These are phyloP conservation scores for Naegleria lovaniensis DNA, from an alignment of 208 protist genomes.

Conservation along the genomic window DNA sequence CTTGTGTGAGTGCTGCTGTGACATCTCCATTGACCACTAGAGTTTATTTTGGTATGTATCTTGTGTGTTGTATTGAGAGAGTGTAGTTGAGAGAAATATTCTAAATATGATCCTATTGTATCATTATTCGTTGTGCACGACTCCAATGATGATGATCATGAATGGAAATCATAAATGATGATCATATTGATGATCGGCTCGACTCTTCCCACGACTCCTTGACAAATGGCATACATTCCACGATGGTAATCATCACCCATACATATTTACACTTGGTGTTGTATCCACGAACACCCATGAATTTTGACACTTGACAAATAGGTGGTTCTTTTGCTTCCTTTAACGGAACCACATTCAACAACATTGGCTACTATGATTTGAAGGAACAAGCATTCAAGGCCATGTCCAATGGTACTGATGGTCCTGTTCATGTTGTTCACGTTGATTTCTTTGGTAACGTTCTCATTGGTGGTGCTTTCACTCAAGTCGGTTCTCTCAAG, in stretches of 20 bases:
- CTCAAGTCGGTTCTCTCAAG: not conserved
- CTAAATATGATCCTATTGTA: too few relatives aligned
- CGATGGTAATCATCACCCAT: too few relatives aligned
- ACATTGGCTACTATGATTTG: not conserved
- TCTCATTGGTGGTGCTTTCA: slow-evolving; percentile 3
- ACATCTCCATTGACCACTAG: not conserved
- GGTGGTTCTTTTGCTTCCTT: not conserved
- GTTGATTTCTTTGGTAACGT: not conserved
- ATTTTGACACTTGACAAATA: not conserved
- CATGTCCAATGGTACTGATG: not conserved
- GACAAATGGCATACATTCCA: too few relatives aligned
- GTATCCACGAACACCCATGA: too few relatives aligned
- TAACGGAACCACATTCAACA: not conserved
- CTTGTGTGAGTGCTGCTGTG: not conserved
- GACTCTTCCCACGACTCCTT: too few relatives aligned
- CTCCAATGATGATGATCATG: too few relatives aligned
- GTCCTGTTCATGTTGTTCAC: not conserved
- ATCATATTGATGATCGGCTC: too few relatives aligned
- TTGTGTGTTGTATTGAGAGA: too few relatives aligned
- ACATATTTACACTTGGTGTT: too few relatives aligned
- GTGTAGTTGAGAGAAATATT: not conserved
- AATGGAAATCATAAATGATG: too few relatives aligned
- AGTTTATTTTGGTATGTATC: not conserved
- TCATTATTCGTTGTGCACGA: too few relatives aligned
- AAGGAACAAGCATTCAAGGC: not conserved